Conservation (phyloP, 192 early-diverging fungal genomes). For the Entophlyctis luteolus region DNA sequence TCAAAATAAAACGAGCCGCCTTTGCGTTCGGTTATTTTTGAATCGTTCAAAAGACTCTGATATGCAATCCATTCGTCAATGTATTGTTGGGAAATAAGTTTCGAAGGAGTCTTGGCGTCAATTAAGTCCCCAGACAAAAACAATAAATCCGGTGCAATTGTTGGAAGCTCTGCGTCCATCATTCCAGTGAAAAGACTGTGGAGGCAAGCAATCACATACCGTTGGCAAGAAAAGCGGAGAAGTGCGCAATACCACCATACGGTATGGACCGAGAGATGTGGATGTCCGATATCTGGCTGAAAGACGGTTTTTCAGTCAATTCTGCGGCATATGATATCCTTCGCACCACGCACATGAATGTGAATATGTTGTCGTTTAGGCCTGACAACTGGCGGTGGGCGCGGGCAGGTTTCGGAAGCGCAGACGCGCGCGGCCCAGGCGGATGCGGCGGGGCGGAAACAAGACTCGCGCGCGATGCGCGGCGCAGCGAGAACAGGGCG, state of each 20-base stretch:
- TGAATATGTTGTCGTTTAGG: background rate
- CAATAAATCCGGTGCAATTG: constrained; percentile 74
- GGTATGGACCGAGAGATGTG: constrained; percentile 73
- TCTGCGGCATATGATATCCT: background rate
- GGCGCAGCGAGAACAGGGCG: background rate
- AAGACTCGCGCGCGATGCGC: background rate
- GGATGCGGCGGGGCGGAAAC: background rate
- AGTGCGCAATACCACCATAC: constrained; percentile 69
- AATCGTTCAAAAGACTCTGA: constrained; percentile 52
- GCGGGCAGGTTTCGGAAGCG: background rate
- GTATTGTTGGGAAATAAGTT: constrained; percentile 69
- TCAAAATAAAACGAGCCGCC: constrained; percentile 73
- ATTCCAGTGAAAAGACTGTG: background rate
- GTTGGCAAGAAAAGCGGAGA: constrained; percentile 33
- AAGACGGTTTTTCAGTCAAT: background rate
- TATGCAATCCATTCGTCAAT: constrained; percentile 78
- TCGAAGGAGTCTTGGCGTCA: constrained; percentile 72
- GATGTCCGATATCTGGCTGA: constrained; percentile 71
- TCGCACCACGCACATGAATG: constrained; percentile 8
- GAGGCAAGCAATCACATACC: background rate
- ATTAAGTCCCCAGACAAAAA: constrained; percentile 83
- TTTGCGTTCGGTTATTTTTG: constrained; percentile 44
- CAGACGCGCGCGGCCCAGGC: background rate
- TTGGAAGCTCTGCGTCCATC: constrained; percentile 66
- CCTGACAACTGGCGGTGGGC: background rate